Percentiles rank a stretch among this genome's conserved stretches.
These are phyloP conservation scores for Saturnispora gosingensis DNA, from an alignment of 805 yeast species.

Conservation along the genomic window DNA sequence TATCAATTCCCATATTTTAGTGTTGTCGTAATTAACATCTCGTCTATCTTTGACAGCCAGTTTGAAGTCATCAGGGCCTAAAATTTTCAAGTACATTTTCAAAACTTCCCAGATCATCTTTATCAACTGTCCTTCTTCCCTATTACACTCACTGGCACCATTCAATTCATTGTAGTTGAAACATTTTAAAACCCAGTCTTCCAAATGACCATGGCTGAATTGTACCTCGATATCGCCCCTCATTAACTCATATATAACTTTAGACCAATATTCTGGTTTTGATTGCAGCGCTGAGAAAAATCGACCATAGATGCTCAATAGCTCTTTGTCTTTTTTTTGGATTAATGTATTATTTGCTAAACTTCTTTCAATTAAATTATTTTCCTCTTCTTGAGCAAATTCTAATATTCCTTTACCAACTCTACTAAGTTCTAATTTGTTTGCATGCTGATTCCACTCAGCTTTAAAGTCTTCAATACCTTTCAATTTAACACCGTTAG, in stretches of 20 bases:
- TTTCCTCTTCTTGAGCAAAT: constrained; percentile 19
- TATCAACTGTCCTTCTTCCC: constrained; percentile 66
- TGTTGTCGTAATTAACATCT: constrained; percentile 11
- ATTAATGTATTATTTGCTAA: constrained; percentile 8
- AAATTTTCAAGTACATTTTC: constrained; percentile 30
- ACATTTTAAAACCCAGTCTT: constrained; percentile 29
- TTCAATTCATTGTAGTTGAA: constrained; percentile 21
- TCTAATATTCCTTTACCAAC: constrained; percentile 64
- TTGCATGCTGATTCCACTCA: constrained; percentile 3
- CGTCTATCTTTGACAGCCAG: constrained; percentile 20
- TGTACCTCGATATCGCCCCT: constrained; percentile 8
- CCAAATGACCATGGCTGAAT: constrained; percentile 23
- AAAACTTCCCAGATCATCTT: constrained; percentile 45
- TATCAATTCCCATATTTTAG: constrained; percentile 36
- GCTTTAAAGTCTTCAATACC: constrained; percentile 29
- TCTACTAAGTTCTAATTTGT: constrained; percentile 45
- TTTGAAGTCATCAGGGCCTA: constrained; percentile 18
- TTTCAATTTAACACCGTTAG: constrained; percentile 69
- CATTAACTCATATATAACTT: constrained; percentile 27
- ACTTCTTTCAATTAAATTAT: not conserved
- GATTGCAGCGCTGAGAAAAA: constrained; percentile 78
- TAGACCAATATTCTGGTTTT: constrained; percentile 61
- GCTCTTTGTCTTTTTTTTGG: constrained; percentile 35
- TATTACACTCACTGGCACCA: constrained; percentile 28
- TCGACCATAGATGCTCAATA: constrained; percentile 65